Evolutionary conservation across 192 early-diverging fungal genomes (phyloP).

Genomic region (Dissophora globulifera): DNA sequence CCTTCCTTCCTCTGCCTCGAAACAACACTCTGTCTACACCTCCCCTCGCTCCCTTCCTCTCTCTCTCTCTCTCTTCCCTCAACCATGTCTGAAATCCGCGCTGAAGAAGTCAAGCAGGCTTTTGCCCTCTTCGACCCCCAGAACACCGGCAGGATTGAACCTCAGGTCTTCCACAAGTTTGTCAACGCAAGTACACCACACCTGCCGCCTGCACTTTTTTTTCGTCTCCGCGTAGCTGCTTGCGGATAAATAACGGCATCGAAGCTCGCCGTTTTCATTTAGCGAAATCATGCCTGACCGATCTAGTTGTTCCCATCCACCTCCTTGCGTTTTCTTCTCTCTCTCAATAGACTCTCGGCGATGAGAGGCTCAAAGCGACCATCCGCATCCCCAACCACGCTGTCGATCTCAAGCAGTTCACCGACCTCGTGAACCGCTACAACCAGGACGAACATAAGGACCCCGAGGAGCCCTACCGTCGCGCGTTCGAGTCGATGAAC

Average conservation of each 20-base stretch:
- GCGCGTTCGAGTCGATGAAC: conserved; percentile 78
- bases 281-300: too few species aligned
- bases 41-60: not conserved
- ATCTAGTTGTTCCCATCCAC: not conserved
- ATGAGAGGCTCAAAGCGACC: conserved; percentile 31
- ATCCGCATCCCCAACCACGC: conserved; percentile 36
- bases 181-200: conserved; percentile 16
- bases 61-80: not conserved
- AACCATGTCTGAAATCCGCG: conserved; percentile 21
- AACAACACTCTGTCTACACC: not conserved
- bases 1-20: not conserved
- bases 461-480: conserved; percentile 68
- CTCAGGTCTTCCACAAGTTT: conserved; percentile 16
- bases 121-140: conserved; percentile 47
- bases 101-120: conserved; percentile 46
- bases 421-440: conserved; percentile 29
- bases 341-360: conserved; percentile 35
- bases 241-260: too few species aligned
- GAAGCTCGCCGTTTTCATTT: too few species aligned
- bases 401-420: conserved; percentile 25
- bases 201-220: not conserved
- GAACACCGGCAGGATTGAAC: conserved; percentile 34
- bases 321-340: not conserved
- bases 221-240: too few species aligned
- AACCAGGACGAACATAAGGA: conserved; percentile 53